Percentiles rank a stretch among this genome's conserved stretches.
These are phyloP conservation scores for Colletotrichum orchidophilum DNA, from an alignment of 2,329 filamentous ascomycete genomes.

Conservation along the genomic window DNA sequence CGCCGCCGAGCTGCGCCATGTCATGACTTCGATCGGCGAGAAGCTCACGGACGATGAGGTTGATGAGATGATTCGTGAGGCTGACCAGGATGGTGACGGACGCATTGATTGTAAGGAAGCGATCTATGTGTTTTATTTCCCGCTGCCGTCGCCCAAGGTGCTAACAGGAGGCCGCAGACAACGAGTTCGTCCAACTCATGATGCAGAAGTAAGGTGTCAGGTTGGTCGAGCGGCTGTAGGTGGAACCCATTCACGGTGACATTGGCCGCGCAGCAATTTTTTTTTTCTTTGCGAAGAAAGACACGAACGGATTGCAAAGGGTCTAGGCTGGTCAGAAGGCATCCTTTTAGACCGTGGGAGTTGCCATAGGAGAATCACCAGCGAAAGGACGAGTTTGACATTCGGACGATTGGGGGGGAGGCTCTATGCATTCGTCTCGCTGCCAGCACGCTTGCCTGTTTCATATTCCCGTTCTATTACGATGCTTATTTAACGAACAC, in stretches of 20 bases:
- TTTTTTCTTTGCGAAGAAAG: constrained; percentile 26
- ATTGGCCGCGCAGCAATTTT: constrained; percentile 12
- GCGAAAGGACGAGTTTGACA: constrained; percentile 7
- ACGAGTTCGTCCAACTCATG: constrained; percentile 94
- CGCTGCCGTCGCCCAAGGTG: not conserved
- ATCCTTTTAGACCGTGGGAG: constrained; percentile 6
- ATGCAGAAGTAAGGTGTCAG: constrained; percentile 81
- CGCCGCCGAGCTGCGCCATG: constrained; percentile 85
- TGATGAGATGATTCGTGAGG: constrained; percentile 93
- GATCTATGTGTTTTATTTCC: not conserved
- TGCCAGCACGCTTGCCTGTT: constrained; percentile 27
- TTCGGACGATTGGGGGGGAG: constrained; percentile 4
- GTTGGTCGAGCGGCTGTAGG: constrained; percentile 19
- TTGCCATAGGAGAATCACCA: constrained; percentile 13
- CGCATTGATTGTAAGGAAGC: constrained; percentile 81
- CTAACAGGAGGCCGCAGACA: constrained; percentile 63
- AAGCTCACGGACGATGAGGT: constrained; percentile 92
- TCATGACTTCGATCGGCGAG: constrained; percentile 93
- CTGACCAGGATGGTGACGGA: constrained; percentile 88
- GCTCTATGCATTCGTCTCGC: constrained; percentile 10
- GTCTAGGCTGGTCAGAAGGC: constrained; percentile 19
- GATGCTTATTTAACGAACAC: constrained; percentile 32
- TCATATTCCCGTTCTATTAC: constrained; percentile 18
- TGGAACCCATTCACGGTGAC: not conserved
- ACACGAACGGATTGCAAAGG: constrained; percentile 1